These are phyloP conservation scores for Areca catechu DNA, from an alignment of 176 grass and related monocot species.

Conservation along the genomic window DNA sequence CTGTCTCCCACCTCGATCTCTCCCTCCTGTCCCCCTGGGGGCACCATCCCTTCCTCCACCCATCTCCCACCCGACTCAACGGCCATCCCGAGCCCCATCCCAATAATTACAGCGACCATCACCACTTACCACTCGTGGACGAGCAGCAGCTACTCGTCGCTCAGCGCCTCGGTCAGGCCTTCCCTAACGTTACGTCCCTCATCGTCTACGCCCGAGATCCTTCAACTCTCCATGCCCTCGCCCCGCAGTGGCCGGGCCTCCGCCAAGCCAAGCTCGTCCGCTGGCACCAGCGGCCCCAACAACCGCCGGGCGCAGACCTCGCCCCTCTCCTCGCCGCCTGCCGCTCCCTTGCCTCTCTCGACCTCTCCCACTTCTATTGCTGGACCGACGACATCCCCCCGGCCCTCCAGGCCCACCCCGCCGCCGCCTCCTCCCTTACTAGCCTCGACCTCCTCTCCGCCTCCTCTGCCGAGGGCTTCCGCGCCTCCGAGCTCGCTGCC, in stretches of 20 bases:
- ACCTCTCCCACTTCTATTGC: constrained; percentile 96
- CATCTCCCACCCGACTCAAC: not conserved
- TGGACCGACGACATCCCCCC: constrained; percentile 80
- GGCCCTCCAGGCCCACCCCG: constrained; percentile 36
- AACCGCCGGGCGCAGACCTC: constrained; percentile 58
- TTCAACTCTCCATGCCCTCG: constrained; percentile 36
- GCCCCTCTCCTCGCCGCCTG: constrained; percentile 47
- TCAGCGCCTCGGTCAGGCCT: constrained; percentile 29
- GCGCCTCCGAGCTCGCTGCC: constrained; percentile 42
- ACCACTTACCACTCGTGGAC: constrained; percentile 1
- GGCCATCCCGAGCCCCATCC: not conserved
- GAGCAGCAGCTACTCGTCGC: constrained; percentile 25
- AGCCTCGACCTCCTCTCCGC: constrained; percentile 76
- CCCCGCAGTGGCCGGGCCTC: constrained; percentile 48
- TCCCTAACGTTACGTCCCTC: constrained; percentile 54
- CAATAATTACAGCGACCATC: no score
- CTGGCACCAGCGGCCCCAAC: constrained; percentile 76
- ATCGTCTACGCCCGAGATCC: constrained; percentile 86
- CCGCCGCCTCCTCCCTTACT: constrained; percentile 35
- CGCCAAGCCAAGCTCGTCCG: constrained; percentile 66
- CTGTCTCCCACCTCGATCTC: constrained; percentile 62
- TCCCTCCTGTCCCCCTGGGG: constrained; percentile 87
- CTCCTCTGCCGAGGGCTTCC: constrained; percentile 68
- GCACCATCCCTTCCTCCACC: constrained; percentile 34
- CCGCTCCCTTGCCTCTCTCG: constrained; percentile 33